Conservation (phyloP, 1,284 basidiomycete species). For the Porodaedalea pini region DNA sequence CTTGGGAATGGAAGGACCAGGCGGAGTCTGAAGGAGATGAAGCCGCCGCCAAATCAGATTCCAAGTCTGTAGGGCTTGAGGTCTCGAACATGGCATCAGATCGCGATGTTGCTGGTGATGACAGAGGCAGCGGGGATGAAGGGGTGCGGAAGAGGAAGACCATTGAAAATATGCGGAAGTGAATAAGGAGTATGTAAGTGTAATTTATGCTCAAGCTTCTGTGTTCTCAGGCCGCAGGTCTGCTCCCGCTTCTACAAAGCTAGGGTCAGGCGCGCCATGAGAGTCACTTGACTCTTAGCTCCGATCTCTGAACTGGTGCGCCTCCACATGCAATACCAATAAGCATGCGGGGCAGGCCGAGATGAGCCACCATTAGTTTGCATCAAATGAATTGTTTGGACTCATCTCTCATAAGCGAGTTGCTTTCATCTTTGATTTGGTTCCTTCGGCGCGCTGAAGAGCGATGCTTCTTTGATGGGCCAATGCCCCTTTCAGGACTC, state of each 20-base stretch:
- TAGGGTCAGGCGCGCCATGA: background rate
- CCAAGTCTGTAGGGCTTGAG: slow-evolving; percentile 19
- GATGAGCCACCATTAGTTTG: background rate
- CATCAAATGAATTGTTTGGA: background rate
- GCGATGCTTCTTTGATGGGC: background rate
- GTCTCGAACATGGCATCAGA: slow-evolving; percentile 3
- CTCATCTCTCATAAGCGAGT: background rate
- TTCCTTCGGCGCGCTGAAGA: background rate
- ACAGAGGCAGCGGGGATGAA: background rate
- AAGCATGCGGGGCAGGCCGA: background rate
- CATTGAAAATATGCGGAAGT: background rate
- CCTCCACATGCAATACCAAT: background rate
- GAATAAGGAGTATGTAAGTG: background rate
- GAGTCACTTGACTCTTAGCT: background rate
- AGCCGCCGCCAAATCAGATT: slow-evolving; percentile 7
- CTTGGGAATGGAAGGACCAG: slow-evolving; percentile 63
- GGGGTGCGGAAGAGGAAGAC: background rate
- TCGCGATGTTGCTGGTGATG: slow-evolving; percentile 12
- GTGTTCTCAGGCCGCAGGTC: background rate
- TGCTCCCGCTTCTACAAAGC: background rate
- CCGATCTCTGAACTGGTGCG: background rate
- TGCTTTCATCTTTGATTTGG: background rate
- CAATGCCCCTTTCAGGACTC: background rate
- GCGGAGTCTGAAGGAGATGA: slow-evolving; percentile 27
- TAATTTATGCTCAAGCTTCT: background rate